Evolutionary conservation across 805 yeast species (phyloP).

Genomic region (Pichia rugopelliculosa): DNA sequence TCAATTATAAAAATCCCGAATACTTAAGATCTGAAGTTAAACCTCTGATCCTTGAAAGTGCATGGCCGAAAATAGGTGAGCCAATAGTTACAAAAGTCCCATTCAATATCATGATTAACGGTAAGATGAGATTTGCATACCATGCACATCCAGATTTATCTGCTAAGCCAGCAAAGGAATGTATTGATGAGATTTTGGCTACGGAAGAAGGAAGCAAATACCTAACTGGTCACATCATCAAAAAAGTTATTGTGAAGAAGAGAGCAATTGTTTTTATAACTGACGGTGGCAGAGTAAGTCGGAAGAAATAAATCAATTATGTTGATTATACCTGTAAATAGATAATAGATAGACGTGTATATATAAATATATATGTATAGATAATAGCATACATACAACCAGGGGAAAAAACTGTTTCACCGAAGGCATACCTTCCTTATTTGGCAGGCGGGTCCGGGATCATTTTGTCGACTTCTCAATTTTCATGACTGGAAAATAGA

Average conservation of each 20-base stretch:
- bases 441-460: background rate
- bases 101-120: slow-evolving; percentile 66
- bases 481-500: background rate
- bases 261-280: slow-evolving; percentile 21
- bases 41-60: slow-evolving; percentile 43
- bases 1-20: slow-evolving; percentile 23
- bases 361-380: too few relatives aligned
- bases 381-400: too few relatives aligned
- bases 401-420: too few relatives aligned
- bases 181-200: slow-evolving; percentile 31
- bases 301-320: too few relatives aligned
- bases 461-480: too few relatives aligned
- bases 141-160: slow-evolving; percentile 29
- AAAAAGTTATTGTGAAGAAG: slow-evolving; percentile 47
- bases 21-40: slow-evolving; percentile 6
- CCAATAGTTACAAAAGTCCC: slow-evolving; percentile 31
- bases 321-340: slow-evolving; percentile 2
- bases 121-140: slow-evolving; percentile 50
- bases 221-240: slow-evolving; percentile 35
- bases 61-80: slow-evolving; percentile 56
- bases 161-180: slow-evolving; percentile 26
- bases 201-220: slow-evolving; percentile 35
- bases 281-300: background rate
- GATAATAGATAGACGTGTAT: background rate
- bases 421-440: background rate